Percentiles rank a stretch among this genome's conserved stretches.
Conservation (phyloP, 306 rosid species). For the Purshia tridentata region DNA sequence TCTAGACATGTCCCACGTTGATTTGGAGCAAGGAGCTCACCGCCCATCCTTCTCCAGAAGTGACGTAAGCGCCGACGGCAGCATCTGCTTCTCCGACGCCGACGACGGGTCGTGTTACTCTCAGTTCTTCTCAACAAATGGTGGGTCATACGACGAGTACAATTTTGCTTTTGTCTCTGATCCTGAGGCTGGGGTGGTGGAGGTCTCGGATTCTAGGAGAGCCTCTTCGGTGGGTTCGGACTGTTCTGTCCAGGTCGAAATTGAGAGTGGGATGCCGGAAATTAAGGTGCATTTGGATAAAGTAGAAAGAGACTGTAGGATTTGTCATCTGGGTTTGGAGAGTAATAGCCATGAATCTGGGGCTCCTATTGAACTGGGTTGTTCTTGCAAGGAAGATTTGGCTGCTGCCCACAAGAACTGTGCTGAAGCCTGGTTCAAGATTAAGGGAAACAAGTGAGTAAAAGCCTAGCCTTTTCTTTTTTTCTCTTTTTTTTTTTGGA, state of each 20-base stretch:
- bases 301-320: conserved; percentile 87
- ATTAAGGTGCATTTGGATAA: conserved; percentile 74
- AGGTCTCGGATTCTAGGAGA: conserved; percentile 47
- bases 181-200: conserved; percentile 53
- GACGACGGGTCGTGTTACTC: conserved; percentile 86
- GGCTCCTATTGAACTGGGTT: conserved; percentile 80
- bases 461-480: not conserved
- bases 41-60: conserved; percentile 49
- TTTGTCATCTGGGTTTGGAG: conserved; percentile 97
- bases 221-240: conserved; percentile 63
- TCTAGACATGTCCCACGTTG: conserved; percentile 55
- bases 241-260: conserved; percentile 61
- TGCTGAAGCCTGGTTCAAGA: conserved; percentile 98
- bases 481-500: conserved; percentile 16
- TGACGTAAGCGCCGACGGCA: conserved; percentile 56
- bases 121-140: conserved; percentile 79
- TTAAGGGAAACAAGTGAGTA: conserved; percentile 85
- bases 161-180: conserved; percentile 55
- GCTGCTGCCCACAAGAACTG: conserved; percentile 90
- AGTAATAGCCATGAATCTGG: conserved; percentile 90
- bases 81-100: conserved; percentile 80
- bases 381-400: conserved; percentile 89
- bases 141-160: conserved; percentile 86
- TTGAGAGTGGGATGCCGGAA: conserved; percentile 60
- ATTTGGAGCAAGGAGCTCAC: conserved; percentile 65